Evolutionary conservation across 2,329 filamentous ascomycete genomes (phyloP).

Genomic region (Immersiporthe knoxdaviesiana): DNA sequence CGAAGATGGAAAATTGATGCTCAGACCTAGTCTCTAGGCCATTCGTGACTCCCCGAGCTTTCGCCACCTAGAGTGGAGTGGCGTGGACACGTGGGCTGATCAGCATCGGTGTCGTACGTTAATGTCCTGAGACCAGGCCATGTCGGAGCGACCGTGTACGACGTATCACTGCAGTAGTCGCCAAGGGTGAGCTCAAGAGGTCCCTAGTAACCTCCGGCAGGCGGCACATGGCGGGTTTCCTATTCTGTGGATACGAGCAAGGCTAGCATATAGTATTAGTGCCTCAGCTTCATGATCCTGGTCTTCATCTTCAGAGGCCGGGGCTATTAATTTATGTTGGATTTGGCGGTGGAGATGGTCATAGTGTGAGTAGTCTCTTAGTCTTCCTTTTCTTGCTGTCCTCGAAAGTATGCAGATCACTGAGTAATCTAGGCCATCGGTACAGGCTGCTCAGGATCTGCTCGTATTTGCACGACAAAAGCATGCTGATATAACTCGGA

Average conservation of each 20-base stretch:
- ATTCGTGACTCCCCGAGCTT: too few species aligned
- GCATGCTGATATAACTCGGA: too few species aligned
- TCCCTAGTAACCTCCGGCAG: too few species aligned
- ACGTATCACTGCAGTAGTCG: background rate
- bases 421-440: background rate
- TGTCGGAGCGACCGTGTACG: background rate
- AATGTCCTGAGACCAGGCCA: background rate
- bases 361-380: too few species aligned
- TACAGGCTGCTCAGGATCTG: background rate
- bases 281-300: too few species aligned
- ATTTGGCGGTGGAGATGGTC: too few species aligned
- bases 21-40: background rate
- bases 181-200: background rate
- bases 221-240: too few species aligned
- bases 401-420: background rate
- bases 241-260: too few species aligned
- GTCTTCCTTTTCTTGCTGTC: background rate
- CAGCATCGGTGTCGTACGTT: background rate
- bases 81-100: background rate
- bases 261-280: too few species aligned
- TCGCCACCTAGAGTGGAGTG: background rate
- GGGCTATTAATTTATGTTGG: too few species aligned
- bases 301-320: too few species aligned
- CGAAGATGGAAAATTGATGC: background rate
- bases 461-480: background rate